Evolutionary conservation across 108 stramenopile genomes (phyloP).

Genomic region (Skeletonema costatum): DNA sequence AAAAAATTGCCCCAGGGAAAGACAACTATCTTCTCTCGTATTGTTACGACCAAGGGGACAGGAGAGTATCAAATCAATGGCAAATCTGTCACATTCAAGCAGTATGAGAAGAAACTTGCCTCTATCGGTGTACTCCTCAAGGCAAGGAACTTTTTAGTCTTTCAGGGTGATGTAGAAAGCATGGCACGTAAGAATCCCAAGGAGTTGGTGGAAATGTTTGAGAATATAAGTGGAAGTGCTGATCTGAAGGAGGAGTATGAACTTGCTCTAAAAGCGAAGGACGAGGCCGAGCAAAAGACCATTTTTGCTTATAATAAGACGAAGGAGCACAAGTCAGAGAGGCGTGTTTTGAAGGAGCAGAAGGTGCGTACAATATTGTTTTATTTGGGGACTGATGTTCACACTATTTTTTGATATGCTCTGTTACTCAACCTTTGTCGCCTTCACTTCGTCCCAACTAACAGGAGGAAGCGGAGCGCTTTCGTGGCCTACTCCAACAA

Average conservation of each 20-base stretch:
- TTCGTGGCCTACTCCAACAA: slow-evolving; percentile 69
- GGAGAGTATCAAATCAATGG: slow-evolving; percentile 91
- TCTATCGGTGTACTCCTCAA: slow-evolving; percentile 96
- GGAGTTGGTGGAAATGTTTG: slow-evolving; percentile 94
- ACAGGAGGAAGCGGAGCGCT: slow-evolving; percentile 88
- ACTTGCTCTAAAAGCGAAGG: slow-evolving; percentile 72
- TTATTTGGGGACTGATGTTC: background rate
- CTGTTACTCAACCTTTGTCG: background rate
- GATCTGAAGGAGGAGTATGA: slow-evolving; percentile 88
- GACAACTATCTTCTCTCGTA: slow-evolving; percentile 81
- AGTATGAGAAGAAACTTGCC: slow-evolving; percentile 85
- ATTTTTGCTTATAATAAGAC: slow-evolving; percentile 89
- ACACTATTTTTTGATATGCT: background rate
- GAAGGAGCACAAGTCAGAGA: slow-evolving; percentile 88
- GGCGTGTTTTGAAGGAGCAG: slow-evolving; percentile 93
- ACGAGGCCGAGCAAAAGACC: slow-evolving; percentile 85
- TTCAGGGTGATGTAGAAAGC: slow-evolving; percentile 98
- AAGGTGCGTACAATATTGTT: slow-evolving; percentile 50
- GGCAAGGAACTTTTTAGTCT: slow-evolving; percentile 99
- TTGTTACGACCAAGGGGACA: slow-evolving; percentile 78
- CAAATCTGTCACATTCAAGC: slow-evolving; percentile 70
- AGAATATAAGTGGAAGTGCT: slow-evolving; percentile 88
- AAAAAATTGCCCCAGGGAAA: slow-evolving; percentile 33
- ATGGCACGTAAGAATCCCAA: slow-evolving; percentile 92
- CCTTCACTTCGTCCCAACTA: background rate